Conservation (phyloP, 2,329 filamentous ascomycete genomes). For the Talaromyces pinophilus region DNA sequence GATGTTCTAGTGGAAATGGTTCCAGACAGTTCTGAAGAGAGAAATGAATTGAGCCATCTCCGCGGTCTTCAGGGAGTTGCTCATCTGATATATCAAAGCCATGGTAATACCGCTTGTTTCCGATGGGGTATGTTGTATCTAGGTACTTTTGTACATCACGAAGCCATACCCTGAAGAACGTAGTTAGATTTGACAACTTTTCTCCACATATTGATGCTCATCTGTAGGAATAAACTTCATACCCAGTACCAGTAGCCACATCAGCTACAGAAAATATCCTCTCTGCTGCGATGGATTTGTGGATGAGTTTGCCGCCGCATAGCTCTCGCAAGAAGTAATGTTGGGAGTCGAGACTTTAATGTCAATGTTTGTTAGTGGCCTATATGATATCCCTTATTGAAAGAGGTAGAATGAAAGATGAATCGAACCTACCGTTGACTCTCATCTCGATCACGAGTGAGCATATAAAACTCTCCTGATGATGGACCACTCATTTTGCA, state of each 20-base stretch:
- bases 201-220: not conserved
- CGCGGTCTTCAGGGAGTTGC: slow-evolving; percentile 30
- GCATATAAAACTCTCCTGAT: not conserved
- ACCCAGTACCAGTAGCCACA: slow-evolving; percentile 36
- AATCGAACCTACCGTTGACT: not conserved
- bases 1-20: slow-evolving; percentile 32
- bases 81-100: slow-evolving; percentile 37
- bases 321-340: not conserved
- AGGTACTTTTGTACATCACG: slow-evolving; percentile 23
- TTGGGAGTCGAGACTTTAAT: not conserved
- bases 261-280: slow-evolving; percentile 30
- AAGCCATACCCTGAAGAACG: slow-evolving; percentile 31
- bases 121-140: slow-evolving; percentile 10
- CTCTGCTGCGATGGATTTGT: slow-evolving; percentile 31
- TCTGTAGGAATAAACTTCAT: not conserved
- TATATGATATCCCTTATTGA: not conserved
- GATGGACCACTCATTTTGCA: not conserved
- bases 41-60: slow-evolving; percentile 23
- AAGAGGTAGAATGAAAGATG: not conserved
- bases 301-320: slow-evolving; percentile 26
- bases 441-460: slow-evolving; percentile 2
- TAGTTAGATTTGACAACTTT: too few species aligned
- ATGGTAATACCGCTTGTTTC: slow-evolving; percentile 26
- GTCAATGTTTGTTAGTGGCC: not conserved
- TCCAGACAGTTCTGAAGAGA: slow-evolving; percentile 31